Evolutionary conservation across 306 rosid genomes (phyloP), one percentile per base, ranked within the genome.

Genomic region (Cicer pinnatifidum): DNA sequence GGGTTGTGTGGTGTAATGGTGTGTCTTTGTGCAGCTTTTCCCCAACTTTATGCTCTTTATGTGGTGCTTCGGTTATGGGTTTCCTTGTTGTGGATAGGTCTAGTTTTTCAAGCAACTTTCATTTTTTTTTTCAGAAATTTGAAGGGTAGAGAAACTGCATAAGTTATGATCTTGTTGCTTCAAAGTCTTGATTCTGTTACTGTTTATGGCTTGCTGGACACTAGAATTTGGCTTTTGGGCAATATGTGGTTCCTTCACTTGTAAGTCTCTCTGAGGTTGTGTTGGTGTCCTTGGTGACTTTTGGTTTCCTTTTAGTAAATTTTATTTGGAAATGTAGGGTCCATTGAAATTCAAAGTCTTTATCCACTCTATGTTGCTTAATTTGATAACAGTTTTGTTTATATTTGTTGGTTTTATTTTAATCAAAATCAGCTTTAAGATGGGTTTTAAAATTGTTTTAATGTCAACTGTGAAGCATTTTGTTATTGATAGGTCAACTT

Each of bases 401-500:
- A 65, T 57, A 48, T 61, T 72, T 80, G 57, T 65, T 68, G 76
- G 69, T 48, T 69, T 54, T 56, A 44, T 78, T 67, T 67, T 71
- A 46, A 77, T 39, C 53, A 38, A 52, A 75, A 52, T 33, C 54
- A 39, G 67, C 52, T 45, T 75, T 58, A 40, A 75, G 64, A 56
- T 46, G 13, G 7, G 20, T 20, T 75, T 73, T 56, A 4, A 56
- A 67, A 8, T 69, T 61, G 69, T 61, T 61, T 71, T 60, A 9
- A 78, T 77, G 59, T 79, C 58, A 62, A 65, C 72, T 69, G 37
- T 71, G 59, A 28, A 75, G 68, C 69, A 68, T 68, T 19, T 65
- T 86, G 72, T 74, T 61, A 66, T 67, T 80, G 76, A 79, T 75
- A 95, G 99, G 91, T 90, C 80, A 81, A 92, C 88, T 92, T 95